These are phyloP conservation scores for Citrus cavaleriei DNA, from an alignment of 345 rosid genomes.

Conservation along the genomic window DNA sequence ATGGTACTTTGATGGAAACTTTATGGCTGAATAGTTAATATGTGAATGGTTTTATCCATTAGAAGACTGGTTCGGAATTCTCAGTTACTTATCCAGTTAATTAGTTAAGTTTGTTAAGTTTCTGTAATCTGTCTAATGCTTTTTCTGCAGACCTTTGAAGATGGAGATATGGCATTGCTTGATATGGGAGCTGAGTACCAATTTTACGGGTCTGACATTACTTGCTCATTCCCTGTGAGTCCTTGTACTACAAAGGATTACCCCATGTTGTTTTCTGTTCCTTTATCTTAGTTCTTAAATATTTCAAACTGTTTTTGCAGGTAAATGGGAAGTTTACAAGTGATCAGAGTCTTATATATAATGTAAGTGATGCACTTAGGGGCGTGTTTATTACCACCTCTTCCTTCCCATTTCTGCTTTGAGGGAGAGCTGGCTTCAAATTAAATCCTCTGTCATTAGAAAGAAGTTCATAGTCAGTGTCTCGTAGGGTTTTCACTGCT, in stretches of 20 bases:
- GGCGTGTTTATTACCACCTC: background rate
- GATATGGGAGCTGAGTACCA: constrained; percentile 96
- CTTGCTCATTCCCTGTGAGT: constrained; percentile 93
- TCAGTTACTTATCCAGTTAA: background rate
- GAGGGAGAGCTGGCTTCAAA: background rate
- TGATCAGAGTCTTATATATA: constrained; percentile 72
- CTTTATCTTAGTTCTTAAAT: background rate
- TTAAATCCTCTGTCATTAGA: background rate
- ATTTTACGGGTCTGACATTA: constrained; percentile 94
- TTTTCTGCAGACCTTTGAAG: constrained; percentile 62
- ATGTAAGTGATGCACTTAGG: constrained; percentile 46
- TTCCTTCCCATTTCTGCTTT: background rate
- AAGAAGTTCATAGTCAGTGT: background rate
- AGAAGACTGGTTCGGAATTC: background rate
- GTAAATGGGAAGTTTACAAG: constrained; percentile 92
- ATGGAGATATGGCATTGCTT: constrained; percentile 91
- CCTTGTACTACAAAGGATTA: background rate
- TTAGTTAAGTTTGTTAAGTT: background rate
- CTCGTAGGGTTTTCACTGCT: background rate
- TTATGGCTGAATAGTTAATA: background rate
- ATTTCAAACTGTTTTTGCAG: constrained; percentile 32
- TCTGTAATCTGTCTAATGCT: background rate
- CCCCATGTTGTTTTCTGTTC: background rate
- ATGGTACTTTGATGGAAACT: background rate
- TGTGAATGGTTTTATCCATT: background rate